Base-by-base conservation (phyloP, 139 green algal species). In the Edaphochlamys debaryana region DNA sequence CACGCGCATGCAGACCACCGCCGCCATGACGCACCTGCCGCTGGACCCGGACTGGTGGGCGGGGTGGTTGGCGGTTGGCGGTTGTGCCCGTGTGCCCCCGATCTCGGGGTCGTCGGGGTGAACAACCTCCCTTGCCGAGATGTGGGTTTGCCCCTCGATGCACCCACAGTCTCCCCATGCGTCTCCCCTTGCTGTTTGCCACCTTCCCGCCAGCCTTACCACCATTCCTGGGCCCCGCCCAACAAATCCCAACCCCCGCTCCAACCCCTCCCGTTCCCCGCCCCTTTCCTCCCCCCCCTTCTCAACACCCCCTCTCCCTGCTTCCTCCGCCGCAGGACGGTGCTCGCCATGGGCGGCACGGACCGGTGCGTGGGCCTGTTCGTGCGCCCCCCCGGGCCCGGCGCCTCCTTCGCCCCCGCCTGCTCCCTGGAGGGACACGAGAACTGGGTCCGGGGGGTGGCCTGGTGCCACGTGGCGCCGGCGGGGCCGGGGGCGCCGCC, bases 401-500 rank as follows among this genome's bases (percentile, higher is more conserved):
- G 64, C 1, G 86, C 58, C 36, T 54, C 45, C 42, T 97, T 98
- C 79, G 5, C 70, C 48, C 34, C 63, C 11, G 90, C 75, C 0
- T 94, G 87, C 86, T 67, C 67, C 75, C 89, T 98, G 69, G 72
- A 80, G 45, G 95, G 95, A 4, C 95, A 98, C 79, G 90, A 95
- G 48, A 94, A 98, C 85, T 98, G 95, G 95, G 84, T 98, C 52
- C 86, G 93, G 0, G 89, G 87, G 6, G 82, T 98, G n/a, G 89
- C 91, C 0, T 97, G 97, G 69, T 86, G 81, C 32, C 56, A 89
- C 42, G 40, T 92, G 40, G 52, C 1, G 76, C 68, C 82, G 56
- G 25, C 52, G 17, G 45, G 32, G 20, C n/a, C 66, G 56, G 41
- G 34, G 29, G 36, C 52, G 69, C 30, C 8, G 41, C 77, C 78